Percentiles rank a stretch among this genome's conserved stretches.
Conservation (phyloP, 1,284 basidiomycete species). For the Ceratobasidium sp. region DNA sequence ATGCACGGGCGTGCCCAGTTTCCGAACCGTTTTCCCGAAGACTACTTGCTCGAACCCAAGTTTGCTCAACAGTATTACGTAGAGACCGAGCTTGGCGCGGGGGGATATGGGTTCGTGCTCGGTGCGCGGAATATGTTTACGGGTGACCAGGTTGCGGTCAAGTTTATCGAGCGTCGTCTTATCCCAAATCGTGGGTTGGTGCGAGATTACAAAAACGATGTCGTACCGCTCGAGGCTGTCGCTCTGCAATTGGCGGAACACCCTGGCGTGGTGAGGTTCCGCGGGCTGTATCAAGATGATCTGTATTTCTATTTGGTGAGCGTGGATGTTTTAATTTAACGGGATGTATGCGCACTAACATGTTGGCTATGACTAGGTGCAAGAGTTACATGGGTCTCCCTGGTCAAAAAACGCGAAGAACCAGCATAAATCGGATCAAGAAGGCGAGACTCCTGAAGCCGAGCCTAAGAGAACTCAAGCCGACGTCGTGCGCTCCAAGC, state of each 20-base stretch:
- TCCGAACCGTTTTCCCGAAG: conserved; percentile 61
- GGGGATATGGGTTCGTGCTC: conserved; percentile 94
- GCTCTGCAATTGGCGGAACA: conserved; percentile 80
- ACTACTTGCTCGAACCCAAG: conserved; percentile 69
- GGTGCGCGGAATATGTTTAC: conserved; percentile 69
- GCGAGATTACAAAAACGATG: conserved; percentile 66
- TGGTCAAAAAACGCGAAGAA: conserved; percentile 61
- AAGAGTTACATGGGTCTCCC: conserved; percentile 90
- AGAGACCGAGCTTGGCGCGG: conserved; percentile 84
- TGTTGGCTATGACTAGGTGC: conserved; percentile 65
- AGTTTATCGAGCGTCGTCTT: conserved; percentile 90
- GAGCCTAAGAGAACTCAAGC: conserved; percentile 31
- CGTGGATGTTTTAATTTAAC: conserved; percentile 43
- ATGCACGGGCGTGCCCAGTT: conserved; percentile 15
- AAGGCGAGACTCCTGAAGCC: conserved; percentile 6
- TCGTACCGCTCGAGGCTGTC: conserved; percentile 83
- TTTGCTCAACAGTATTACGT: conserved; percentile 77
- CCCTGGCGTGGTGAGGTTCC: conserved; percentile 81
- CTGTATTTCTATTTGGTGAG: conserved; percentile 87
- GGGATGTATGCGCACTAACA: conserved; percentile 16
- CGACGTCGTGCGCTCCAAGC: not conserved
- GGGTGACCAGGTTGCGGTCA: conserved; percentile 83
- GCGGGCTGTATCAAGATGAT: conserved; percentile 85
- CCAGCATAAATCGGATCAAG: conserved; percentile 15
- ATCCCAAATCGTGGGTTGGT: conserved; percentile 84